Evolutionary conservation across 73 alveolate species (phyloP), one percentile per base, ranked within the genome.

Genomic region (Tetrahymena thermophila): DNA sequence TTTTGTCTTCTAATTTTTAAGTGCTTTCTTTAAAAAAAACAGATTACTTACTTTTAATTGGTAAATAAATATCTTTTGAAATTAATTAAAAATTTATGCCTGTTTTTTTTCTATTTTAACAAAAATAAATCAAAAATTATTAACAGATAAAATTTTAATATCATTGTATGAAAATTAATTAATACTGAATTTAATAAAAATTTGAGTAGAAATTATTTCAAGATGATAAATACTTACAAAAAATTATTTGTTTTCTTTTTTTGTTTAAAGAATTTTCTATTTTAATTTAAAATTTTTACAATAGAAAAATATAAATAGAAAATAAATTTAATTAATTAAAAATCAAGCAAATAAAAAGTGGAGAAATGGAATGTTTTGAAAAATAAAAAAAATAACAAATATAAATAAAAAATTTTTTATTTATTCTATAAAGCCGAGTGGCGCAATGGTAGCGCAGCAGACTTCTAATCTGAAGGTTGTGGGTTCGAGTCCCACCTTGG

Each of bases 371-470:
- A 11, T 19, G 6, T 50, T 19, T 50, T 50, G 2, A 14, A 21
- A 50, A 50, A 50, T 50, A 2, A 50, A 9, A 56, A 71, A 71
- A 28, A 11, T 4, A 71, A 71, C 89, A 71, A 71, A 71, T 13
- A 9, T 50, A 50, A 50, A 19, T 1, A 50, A 19, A 19, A 23
- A 23, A 3, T 3, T 28, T 71, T 31, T 19, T 4, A 19, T 19
- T 71, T 25, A 71, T 71, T 71, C 23, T 19, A 31, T 11, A 71
- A 71, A 71, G 89, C 89, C 89, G 89, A 71, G 89, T 71, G 89
- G 89, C 89, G 89, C 89, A 71, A 71, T 71, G 89, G 89, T 71
- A 71, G 89, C 89, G 89, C 89, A 71, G 89, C 89, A 71, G 89
- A 71, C 89, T 71, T 71, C 89, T 71, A 71, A 71, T 71, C 89